Evolutionary conservation across 2,329 filamentous ascomycete species (phyloP).

Genomic region (Aspergillus latus): DNA sequence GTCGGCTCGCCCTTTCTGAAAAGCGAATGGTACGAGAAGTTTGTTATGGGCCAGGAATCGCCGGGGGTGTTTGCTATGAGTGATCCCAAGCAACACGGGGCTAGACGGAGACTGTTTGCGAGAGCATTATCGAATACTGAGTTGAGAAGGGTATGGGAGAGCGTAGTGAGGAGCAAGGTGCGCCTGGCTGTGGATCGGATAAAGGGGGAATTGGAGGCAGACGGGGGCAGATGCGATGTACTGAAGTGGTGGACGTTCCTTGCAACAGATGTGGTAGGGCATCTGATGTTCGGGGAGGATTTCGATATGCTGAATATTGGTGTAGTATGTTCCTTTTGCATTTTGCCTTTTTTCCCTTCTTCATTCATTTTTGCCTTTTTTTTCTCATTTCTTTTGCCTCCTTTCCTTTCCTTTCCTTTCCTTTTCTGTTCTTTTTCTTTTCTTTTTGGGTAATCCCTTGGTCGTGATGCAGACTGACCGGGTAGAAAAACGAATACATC

Average conservation of each 20-base stretch:
- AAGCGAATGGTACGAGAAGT: slow-evolving; percentile 28
- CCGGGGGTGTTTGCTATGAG: slow-evolving; percentile 41
- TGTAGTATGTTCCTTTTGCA: slow-evolving; percentile 33
- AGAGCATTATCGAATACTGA: slow-evolving; percentile 30
- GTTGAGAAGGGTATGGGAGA: slow-evolving; percentile 23
- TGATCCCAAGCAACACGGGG: slow-evolving; percentile 41
- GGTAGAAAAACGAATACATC: slow-evolving; percentile 39
- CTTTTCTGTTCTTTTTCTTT: not conserved
- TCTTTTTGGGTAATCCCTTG: not conserved
- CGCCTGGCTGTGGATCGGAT: slow-evolving; percentile 45
- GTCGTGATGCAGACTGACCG: not conserved
- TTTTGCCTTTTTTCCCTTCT: too few species aligned
- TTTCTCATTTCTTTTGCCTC: too few species aligned
- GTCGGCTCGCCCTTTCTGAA: slow-evolving; percentile 30
- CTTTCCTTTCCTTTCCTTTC: slow-evolving; percentile 2
- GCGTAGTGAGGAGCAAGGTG: slow-evolving; percentile 41
- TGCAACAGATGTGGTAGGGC: slow-evolving; percentile 51
- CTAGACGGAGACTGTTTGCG: slow-evolving; percentile 44
- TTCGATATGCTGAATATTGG: slow-evolving; percentile 51
- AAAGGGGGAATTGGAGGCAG: slow-evolving; percentile 30
- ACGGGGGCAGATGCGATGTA: slow-evolving; percentile 24
- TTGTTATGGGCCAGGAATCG: slow-evolving; percentile 7
- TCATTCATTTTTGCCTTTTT: too few species aligned
- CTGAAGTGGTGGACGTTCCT: slow-evolving; percentile 54
- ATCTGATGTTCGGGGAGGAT: slow-evolving; percentile 54